These are phyloP conservation scores for Yarrowia hollandica DNA, from an alignment of 805 yeast genomes.

Conservation along the genomic window DNA sequence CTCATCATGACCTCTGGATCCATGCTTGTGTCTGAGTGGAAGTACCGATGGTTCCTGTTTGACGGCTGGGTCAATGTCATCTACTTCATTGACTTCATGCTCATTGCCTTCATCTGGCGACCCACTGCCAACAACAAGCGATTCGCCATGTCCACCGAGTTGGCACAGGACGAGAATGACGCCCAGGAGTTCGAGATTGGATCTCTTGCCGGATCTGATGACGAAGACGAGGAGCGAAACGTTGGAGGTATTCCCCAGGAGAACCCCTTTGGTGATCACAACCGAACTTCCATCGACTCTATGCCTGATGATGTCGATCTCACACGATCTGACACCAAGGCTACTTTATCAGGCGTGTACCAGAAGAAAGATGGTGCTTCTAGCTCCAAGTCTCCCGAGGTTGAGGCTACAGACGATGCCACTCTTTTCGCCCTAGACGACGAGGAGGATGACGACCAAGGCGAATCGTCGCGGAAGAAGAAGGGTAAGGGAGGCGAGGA, in stretches of 20 bases:
- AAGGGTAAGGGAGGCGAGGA: conserved; percentile 19
- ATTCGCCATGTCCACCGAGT: conserved; percentile 90
- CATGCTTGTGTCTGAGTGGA: conserved; percentile 85
- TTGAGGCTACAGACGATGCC: conserved; percentile 18
- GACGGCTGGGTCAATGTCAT: conserved; percentile 96
- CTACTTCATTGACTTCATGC: conserved; percentile 78
- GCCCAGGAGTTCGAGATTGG: conserved; percentile 68
- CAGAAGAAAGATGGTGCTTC: conserved; percentile 21
- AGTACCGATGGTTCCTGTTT: conserved; percentile 78
- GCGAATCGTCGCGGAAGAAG: conserved; percentile 5
- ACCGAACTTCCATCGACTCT: conserved; percentile 13
- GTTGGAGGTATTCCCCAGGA: conserved; percentile 19
- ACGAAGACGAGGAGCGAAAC: conserved; percentile 40
- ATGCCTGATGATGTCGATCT: conserved; percentile 18
- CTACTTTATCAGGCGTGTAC: conserved; percentile 13
- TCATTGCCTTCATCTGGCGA: conserved; percentile 91
- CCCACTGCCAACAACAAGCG: conserved; percentile 95
- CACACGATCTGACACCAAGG: conserved; percentile 23
- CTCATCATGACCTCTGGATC: conserved; percentile 73
- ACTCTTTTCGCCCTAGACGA: conserved; percentile 26
- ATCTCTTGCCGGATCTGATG: conserved; percentile 48
- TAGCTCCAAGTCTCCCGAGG: conserved; percentile 12
- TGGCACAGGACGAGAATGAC: conserved; percentile 69
- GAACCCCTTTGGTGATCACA: conserved; percentile 26
- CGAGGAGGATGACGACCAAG: conserved; percentile 16